Conservation (phyloP, 306 rosid species). For the Gastrolobium bilobum region DNA sequence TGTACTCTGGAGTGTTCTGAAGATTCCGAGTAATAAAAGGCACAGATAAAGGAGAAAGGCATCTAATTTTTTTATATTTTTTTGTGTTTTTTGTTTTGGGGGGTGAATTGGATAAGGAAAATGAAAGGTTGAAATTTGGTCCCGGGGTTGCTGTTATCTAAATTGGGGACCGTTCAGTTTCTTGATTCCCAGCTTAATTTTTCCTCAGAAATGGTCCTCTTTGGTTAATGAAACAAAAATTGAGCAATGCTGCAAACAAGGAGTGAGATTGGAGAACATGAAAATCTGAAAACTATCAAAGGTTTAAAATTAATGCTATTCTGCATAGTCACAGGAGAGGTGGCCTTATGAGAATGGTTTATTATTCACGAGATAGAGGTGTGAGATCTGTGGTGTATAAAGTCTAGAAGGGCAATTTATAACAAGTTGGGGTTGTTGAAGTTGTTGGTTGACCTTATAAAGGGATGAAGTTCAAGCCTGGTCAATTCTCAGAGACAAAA, state of each 20-base stretch:
- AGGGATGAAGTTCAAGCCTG: conserved; percentile 33
- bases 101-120: conserved; percentile 47
- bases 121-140: conserved; percentile 46
- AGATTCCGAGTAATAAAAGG: conserved; percentile 62
- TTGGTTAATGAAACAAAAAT: conserved; percentile 27
- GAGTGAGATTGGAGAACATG: conserved; percentile 21
- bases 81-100: neutral
- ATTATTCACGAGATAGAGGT: conserved; percentile 9
- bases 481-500: neutral
- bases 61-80: conserved; percentile 38
- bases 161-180: conserved; percentile 59
- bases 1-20: conserved; percentile 33
- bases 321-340: neutral
- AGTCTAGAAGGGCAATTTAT: conserved; percentile 34
- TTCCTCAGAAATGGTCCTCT: conserved; percentile 61
- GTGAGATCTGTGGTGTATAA: conserved; percentile 29
- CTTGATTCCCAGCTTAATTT: conserved; percentile 52
- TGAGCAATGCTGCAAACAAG: conserved; percentile 33
- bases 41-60: conserved; percentile 46
- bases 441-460: conserved; percentile 50
- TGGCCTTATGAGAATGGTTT: neutral
- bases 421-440: conserved; percentile 44
- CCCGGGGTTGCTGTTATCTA: conserved; percentile 52
- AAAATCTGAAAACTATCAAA: neutral
- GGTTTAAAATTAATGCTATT: neutral